Conservation (phyloP, 768 basidiomycete species). For the Mycena sanguinolenta region DNA sequence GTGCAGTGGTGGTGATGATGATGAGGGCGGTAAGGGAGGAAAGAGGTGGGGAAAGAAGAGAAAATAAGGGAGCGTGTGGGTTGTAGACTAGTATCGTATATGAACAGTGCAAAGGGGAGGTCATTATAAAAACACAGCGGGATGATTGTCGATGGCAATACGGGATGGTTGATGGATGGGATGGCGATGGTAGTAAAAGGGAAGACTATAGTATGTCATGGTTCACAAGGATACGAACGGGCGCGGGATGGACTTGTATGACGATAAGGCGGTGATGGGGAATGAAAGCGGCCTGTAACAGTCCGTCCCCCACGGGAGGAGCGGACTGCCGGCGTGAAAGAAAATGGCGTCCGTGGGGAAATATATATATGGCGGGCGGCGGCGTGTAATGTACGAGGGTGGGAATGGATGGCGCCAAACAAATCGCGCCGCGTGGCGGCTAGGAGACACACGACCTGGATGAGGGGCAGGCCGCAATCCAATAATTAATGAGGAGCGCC, state of each 20-base stretch:
- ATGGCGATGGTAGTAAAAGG: not conserved
- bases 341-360: constrained; percentile 37
- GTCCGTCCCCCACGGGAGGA: constrained; percentile 7
- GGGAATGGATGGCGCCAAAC: constrained; percentile 18
- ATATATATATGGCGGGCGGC: constrained; percentile 28
- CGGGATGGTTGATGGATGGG: constrained; percentile 3
- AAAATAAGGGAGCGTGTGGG: constrained; percentile 4
- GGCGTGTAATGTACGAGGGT: constrained; percentile 27
- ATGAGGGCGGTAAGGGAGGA: not conserved
- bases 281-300: constrained; percentile 23
- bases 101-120: not conserved
- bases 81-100: constrained; percentile 9
- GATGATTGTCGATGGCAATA: constrained; percentile 1
- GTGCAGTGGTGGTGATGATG: not conserved
- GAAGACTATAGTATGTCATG: not conserved
- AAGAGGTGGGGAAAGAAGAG: not conserved
- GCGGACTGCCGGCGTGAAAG: constrained; percentile 32
- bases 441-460: constrained; percentile 18
- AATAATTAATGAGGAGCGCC: constrained; percentile 31
- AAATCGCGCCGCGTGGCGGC: constrained; percentile 31
- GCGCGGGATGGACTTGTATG: constrained; percentile 15
- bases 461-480: constrained; percentile 6
- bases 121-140: constrained; percentile 10
- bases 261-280: constrained; percentile 16
- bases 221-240: constrained; percentile 13